Evolutionary conservation across 176 grass and related monocot species (phyloP), one percentile per base, ranked within the genome.

Genomic region (Oryza officinalis): DNA sequence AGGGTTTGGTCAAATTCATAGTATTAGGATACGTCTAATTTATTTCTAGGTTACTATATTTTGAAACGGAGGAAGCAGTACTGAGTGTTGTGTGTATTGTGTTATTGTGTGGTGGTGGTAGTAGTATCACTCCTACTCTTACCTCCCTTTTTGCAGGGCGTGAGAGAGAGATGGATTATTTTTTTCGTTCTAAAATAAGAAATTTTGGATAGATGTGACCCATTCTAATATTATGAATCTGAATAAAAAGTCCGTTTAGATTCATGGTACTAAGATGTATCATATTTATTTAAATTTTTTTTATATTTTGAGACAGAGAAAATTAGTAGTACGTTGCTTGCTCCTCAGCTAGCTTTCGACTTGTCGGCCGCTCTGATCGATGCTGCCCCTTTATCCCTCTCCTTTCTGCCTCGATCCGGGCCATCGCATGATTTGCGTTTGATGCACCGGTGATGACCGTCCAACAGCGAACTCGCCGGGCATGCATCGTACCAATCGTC

Each of bases 361-460:
- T 26, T 65, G 73, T 32, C 3, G 10, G 13, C 9, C 77, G 12
- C 18, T 40, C 87, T 77, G 67, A 78, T 31, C 22, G 26, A 64
- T 43, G 60, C 63, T 61, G 59, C 41, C 12, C 63, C 3, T 41
- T 33, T 13, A 10, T 45, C 40, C 68, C 27, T 38, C 32, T 25
- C 30, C 23, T 79, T 74, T 37, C 75, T 68, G 27, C 68, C 81
- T 66, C 12, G 43, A 2, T 47, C 10, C 60, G 27, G 54, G 12
- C 10, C 67, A 23, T 4, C 61, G 40, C 47, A 89, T 69, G 69
- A 80, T 80, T 75, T 63, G 27, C 27, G 20, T 43, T 84, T 28
- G 45, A 80, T 69, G 81, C 81, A 8, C 76, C 47, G 63, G 79
- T 63, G 81, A 75, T 60, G 15, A 17, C 27, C 40, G 52, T 5